A percentile compares a stretch with the other conserved stretches of the same genome.
These are phyloP conservation scores for Phycomyces blakesleeanus DNA, from an alignment of 192 early-diverging fungal species.

Conservation along the genomic window DNA sequence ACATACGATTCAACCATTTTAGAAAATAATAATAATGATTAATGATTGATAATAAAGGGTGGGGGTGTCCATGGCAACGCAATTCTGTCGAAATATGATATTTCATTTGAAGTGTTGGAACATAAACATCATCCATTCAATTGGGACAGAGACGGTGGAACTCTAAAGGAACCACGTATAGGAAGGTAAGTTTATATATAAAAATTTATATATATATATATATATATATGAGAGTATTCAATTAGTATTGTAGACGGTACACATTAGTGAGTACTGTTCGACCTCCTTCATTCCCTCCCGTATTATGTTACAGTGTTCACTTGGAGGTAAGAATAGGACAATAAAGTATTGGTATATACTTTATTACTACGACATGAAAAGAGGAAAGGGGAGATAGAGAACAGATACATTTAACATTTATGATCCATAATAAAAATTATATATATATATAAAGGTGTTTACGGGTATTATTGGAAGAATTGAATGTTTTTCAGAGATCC, in stretches of 20 bases:
- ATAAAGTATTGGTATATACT: not conserved
- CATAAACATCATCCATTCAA: slow-evolving; percentile 67
- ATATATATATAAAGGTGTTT: slow-evolving; percentile 46
- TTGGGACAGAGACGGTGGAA: slow-evolving; percentile 62
- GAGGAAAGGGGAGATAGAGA: too few relatives aligned
- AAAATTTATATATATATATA: too few relatives aligned
- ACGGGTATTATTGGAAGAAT: slow-evolving; percentile 68
- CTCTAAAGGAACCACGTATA: slow-evolving; percentile 61
- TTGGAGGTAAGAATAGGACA: slow-evolving; percentile 49
- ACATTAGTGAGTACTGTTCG: slow-evolving; percentile 59
- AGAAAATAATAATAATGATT: not conserved
- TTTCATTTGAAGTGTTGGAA: slow-evolving; percentile 57
- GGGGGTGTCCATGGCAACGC: slow-evolving; percentile 81
- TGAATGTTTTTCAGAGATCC: slow-evolving; percentile 63
- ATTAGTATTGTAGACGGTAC: slow-evolving; percentile 41
- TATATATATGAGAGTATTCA: too few relatives aligned
- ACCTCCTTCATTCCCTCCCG: slow-evolving; percentile 41
- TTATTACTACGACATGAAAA: too few relatives aligned
- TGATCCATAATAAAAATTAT: not conserved
- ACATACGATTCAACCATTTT: not conserved
- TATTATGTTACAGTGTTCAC: slow-evolving; percentile 71
- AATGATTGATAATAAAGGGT: slow-evolving; percentile 40
- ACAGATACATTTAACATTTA: not conserved
- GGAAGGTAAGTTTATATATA: slow-evolving; percentile 57
- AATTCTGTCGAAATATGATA: slow-evolving; percentile 60